Conservation (phyloP, 352 stramenopile species). For the Globisporangium barbulae region DNA sequence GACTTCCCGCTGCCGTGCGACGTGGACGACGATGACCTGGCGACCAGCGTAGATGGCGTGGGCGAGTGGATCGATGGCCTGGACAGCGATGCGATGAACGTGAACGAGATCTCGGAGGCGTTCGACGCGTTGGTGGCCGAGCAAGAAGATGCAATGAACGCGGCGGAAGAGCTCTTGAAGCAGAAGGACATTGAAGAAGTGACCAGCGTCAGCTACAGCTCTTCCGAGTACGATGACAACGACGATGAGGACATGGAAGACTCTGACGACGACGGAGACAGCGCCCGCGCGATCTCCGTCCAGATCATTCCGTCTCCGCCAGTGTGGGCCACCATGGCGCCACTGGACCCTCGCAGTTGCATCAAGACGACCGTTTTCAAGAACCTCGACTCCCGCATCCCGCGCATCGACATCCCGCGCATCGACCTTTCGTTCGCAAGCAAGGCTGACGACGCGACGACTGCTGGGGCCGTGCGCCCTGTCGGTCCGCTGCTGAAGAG, state of each 20-base stretch:
- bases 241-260: constrained; percentile 25
- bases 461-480: constrained; percentile 1
- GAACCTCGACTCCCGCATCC: constrained; percentile 76
- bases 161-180: constrained; percentile 22
- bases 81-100: constrained; percentile 65
- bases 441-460: constrained; percentile 21
- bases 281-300: constrained; percentile 16
- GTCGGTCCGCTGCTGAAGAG: constrained; percentile 12
- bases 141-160: constrained; percentile 26
- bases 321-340: constrained; percentile 47
- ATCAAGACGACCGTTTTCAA: constrained; percentile 78
- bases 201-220: constrained; percentile 33
- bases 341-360: constrained; percentile 70
- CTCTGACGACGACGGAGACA: constrained; percentile 23
- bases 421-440: constrained; percentile 61
- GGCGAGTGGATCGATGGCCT: constrained; percentile 61
- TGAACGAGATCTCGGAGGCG: constrained; percentile 66
- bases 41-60: constrained; percentile 25
- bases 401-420: constrained; percentile 55
- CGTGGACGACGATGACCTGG: constrained; percentile 31
- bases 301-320: constrained; percentile 52
- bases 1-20: constrained; percentile 62
- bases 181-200: constrained; percentile 36
- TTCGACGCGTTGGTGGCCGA: constrained; percentile 62
- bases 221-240: constrained; percentile 27